phyloP scores from a whole-genome alignment of 2,329 filamentous ascomycete genomes.

The Furcasterigmium furcatum region DNA sequence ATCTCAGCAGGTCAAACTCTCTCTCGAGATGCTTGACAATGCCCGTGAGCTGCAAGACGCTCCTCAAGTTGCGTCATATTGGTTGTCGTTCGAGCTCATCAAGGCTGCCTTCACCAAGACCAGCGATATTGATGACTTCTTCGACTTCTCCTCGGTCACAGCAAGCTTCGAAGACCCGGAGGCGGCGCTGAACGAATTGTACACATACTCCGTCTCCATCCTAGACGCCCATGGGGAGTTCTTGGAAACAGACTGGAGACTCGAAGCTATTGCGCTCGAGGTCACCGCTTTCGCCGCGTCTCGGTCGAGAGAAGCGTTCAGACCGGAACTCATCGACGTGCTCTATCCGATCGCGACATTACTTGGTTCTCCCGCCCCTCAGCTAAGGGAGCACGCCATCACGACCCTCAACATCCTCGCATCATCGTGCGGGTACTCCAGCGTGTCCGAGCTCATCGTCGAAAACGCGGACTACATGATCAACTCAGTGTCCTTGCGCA shows the following conservation, averaged over 20 bases:
- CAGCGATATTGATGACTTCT: conserved; percentile 61
- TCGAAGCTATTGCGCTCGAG: conserved; percentile 79
- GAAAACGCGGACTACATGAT: conserved; percentile 96
- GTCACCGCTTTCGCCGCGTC: conserved; percentile 73
- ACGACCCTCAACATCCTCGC: conserved; percentile 80
- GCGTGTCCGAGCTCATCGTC: conserved; percentile 76
- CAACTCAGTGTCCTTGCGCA: conserved; percentile 82
- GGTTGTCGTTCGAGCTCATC: conserved; percentile 74
- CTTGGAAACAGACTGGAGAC: conserved; percentile 60
- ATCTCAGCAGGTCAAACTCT: conserved; percentile 57
- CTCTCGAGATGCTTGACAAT: conserved; percentile 62
- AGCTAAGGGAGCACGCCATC: conserved; percentile 77
- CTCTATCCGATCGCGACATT: conserved; percentile 91
- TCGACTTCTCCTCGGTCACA: conserved; percentile 49
- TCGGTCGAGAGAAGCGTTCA: conserved; percentile 65
- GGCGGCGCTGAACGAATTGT: conserved; percentile 59
- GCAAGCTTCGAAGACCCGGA: conserved; percentile 38
- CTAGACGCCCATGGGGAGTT: conserved; percentile 53
- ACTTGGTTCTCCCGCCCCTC: conserved; percentile 66
- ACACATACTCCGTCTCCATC: conserved; percentile 62
- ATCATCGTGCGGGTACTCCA: conserved; percentile 67
- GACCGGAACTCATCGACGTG: conserved; percentile 83
- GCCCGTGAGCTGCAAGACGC: conserved; percentile 55
- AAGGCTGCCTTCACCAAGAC: conserved; percentile 51
- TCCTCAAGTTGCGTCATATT: conserved; percentile 68